Base-by-base conservation (phyloP, 2,329 filamentous ascomycete species). In the Ambrosiella xylebori region DNA sequence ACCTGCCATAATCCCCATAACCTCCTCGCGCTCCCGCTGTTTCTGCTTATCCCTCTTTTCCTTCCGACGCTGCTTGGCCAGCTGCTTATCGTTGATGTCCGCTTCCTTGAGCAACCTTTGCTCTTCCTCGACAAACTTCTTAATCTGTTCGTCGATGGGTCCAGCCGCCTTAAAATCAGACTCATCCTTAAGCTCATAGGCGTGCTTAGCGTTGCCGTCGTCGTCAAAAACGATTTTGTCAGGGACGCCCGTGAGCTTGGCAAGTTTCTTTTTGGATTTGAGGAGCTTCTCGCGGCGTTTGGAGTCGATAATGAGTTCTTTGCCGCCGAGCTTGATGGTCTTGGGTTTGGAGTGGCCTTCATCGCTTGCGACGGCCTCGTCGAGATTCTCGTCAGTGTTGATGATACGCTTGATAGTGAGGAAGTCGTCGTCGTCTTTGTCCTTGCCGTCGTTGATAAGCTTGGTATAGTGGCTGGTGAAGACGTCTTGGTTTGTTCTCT, bases 281-380 rank as follows among this genome's bases (percentile, higher is more conserved):
- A 97, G 79, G n/a, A 95, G 79, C 73, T 96, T 97, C 71, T 95
- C 91, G 64, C 89, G 84, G 27, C 93, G 88, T 70, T 97, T 94
- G 11, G 89, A 95, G 73, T 98, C 93, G 62, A 98, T 82, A 17
- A 95, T 73, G 50, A 95, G 76, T 1, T 87, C 80, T 36, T 86
- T 81, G 61, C 84, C 83, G 49, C 84, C 83, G 11, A 85, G 76
- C 44, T 79, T 71, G 54, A 96, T 76, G 1, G 82, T 75, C 70
- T 82, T 85, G 55, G 72, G 71, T 51, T 69, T 66, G 27, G 71
- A 69, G 41, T 67, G 64, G 58, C 69, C 69, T 19, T 69, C 70
- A 2, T 73, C 73, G 58, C 69, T 68, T 19, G 69, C 70, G 2
- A 73, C 73, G n/a, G 70, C 69, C 3, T 68, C 71, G 1, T 74